Percentiles rank a stretch among this genome's conserved stretches.
Conservation (phyloP, 495 filamentous ascomycete species). For the Echria macrotheca region DNA sequence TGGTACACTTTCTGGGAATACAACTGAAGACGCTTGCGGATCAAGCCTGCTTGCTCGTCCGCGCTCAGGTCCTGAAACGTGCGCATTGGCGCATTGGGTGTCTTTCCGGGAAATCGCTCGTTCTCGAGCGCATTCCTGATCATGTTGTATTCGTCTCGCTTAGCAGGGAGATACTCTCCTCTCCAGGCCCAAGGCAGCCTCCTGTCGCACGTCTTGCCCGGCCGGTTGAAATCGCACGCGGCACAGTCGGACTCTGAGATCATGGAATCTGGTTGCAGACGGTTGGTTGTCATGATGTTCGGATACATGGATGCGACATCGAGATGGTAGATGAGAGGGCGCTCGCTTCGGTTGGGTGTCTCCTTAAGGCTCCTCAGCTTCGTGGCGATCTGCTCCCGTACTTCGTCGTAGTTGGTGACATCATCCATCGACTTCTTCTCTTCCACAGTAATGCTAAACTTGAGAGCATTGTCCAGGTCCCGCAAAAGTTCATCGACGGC, state of each 20-base stretch:
- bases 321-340: slow-evolving; percentile 93
- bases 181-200: slow-evolving; percentile 96
- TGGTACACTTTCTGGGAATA: slow-evolving; percentile 99
- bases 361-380: slow-evolving; percentile 68
- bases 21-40: slow-evolving; percentile 82
- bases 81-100: slow-evolving; percentile 61
- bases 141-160: slow-evolving; percentile 99
- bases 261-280: slow-evolving; percentile 96
- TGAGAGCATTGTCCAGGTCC: slow-evolving; percentile 86
- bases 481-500: slow-evolving; percentile 83
- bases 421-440: slow-evolving; percentile 92
- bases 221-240: slow-evolving; percentile 96
- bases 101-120: slow-evolving; percentile 77
- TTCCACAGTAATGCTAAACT: slow-evolving; percentile 88
- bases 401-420: slow-evolving; percentile 86
- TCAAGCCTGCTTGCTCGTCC: slow-evolving; percentile 76
- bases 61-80: slow-evolving; percentile 73
- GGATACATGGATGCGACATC: slow-evolving; percentile 99
- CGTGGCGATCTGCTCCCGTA: slow-evolving; percentile 75
- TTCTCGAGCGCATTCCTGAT: slow-evolving; percentile 89
- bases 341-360: slow-evolving; percentile 74
- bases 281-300: slow-evolving; percentile 99
- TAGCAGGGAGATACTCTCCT: slow-evolving; percentile 94
- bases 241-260: slow-evolving; percentile 93
- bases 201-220: slow-evolving; percentile 94